phyloP scores from a whole-genome alignment of 2,329 filamentous ascomycete genomes.

The Tothia fuscella region DNA sequence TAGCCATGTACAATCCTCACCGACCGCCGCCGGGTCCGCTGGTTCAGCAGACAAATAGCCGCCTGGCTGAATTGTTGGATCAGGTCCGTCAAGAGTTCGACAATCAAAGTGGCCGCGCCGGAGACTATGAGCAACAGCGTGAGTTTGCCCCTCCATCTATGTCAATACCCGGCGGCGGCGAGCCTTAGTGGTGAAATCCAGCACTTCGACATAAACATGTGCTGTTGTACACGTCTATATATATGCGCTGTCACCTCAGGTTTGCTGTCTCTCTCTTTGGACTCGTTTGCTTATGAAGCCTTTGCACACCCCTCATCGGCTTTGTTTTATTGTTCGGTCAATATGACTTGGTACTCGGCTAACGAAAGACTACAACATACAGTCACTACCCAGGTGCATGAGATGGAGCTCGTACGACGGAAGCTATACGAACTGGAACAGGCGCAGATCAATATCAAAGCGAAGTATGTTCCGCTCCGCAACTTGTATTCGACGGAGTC shows the following conservation, averaged over 20 bases:
- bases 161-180: not conserved
- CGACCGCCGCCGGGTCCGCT: conserved; percentile 57
- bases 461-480: conserved; percentile 54
- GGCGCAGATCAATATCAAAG: conserved; percentile 74
- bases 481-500: not conserved
- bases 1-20: conserved; percentile 85
- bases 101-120: conserved; percentile 64
- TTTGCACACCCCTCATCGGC: no score
- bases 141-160: conserved; percentile 35
- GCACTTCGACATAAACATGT: not conserved
- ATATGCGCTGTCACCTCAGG: not conserved
- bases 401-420: conserved; percentile 87
- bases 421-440: conserved; percentile 93
- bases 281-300: not conserved
- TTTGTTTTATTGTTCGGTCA: no score
- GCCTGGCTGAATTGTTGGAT: conserved; percentile 84
- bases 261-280: not conserved
- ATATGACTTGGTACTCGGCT: conserved; percentile 19
- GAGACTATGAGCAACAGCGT: conserved; percentile 90
- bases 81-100: conserved; percentile 88
- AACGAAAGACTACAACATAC: conserved; percentile 14
- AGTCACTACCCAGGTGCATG: conserved; percentile 86
- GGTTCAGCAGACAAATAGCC: conserved; percentile 49
- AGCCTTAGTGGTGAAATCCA: not conserved
- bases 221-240: not conserved